These are phyloP conservation scores for Rhododendron molle DNA, from an alignment of 148 eudicot genomes.

Conservation along the genomic window DNA sequence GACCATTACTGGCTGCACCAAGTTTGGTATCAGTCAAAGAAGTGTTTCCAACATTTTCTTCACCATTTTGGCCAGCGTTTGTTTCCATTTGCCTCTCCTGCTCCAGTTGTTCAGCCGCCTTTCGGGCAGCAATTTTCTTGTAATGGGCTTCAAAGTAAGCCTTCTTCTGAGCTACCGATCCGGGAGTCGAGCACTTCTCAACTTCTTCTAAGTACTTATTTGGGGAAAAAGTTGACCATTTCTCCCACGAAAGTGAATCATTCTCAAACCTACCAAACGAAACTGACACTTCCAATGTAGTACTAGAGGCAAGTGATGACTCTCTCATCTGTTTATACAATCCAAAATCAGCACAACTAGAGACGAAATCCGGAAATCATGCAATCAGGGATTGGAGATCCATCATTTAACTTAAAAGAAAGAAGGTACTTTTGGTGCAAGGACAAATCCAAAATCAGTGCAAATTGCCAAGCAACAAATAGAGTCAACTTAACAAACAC, in stretches of 20 bases:
- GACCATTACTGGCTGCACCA: not conserved
- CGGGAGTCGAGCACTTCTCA: constrained; percentile 82
- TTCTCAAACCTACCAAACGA: constrained; percentile 92
- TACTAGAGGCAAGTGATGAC: constrained; percentile 29
- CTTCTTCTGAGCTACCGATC: constrained; percentile 93
- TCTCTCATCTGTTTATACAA: constrained; percentile 67
- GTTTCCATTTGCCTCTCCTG: constrained; percentile 40
- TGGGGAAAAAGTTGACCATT: constrained; percentile 90
- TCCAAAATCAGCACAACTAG: constrained; percentile 10
- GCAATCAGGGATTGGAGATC: not conserved
- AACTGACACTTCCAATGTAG: constrained; percentile 59
- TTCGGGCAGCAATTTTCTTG: constrained; percentile 77
- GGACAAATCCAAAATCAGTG: constrained; percentile 10
- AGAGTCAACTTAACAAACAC: constrained; percentile 1
- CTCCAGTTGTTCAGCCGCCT: constrained; percentile 55
- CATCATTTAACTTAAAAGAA: constrained; percentile 9
- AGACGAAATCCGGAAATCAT: not conserved
- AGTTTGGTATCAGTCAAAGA: not conserved
- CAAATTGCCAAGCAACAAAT: constrained; percentile 11
- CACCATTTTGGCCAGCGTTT: constrained; percentile 24
- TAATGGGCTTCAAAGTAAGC: constrained; percentile 98
- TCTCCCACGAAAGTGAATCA: constrained; percentile 92
- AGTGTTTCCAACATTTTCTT: constrained; percentile 14
- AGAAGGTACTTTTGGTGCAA: not conserved
- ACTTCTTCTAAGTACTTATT: constrained; percentile 94